phyloP scores from a whole-genome alignment of 345 rosid species.

The Triadica sebifera region DNA sequence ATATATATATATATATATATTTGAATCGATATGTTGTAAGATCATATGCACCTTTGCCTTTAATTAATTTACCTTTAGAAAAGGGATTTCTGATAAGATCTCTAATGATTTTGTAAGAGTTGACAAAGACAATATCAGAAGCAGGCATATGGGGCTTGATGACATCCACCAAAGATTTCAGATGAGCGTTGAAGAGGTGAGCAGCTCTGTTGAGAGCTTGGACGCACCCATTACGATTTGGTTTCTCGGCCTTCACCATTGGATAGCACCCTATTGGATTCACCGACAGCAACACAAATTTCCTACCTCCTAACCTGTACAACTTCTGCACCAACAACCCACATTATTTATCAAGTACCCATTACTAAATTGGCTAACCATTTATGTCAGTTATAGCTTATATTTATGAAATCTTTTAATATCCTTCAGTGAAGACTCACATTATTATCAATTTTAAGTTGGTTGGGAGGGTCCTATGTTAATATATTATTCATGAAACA shows the following conservation, averaged over 20 bases:
- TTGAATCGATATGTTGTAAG: no score
- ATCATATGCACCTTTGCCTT: no score
- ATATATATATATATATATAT: no score
- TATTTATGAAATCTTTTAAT: no score
- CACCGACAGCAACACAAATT: slow-evolving; percentile 52
- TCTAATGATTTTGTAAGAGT: slow-evolving; percentile 43
- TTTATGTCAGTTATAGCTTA: no score
- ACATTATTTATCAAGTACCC: background rate
- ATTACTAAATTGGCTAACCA: no score
- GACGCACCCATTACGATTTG: slow-evolving; percentile 15
- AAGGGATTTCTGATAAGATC: slow-evolving; percentile 43
- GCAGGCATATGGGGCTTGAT: slow-evolving; percentile 26
- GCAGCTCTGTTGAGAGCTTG: slow-evolving; percentile 43
- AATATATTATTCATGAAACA: no score
- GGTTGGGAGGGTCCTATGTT: no score
- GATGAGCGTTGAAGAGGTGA: slow-evolving; percentile 43
- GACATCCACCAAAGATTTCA: slow-evolving; percentile 23
- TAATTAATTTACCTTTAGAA: slow-evolving; percentile 1
- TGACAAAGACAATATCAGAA: slow-evolving; percentile 38
- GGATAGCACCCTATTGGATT: slow-evolving; percentile 57
- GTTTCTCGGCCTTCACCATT: slow-evolving; percentile 16
- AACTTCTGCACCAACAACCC: slow-evolving; percentile 36
- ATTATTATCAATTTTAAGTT: no score
- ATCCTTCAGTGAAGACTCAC: no score
- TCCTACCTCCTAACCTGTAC: slow-evolving; percentile 49